A percentile compares a stretch with the other conserved stretches of the same genome.
Evolutionary conservation across 2,329 filamentous ascomycete species (phyloP).

Genomic region (Gremmenia infestans): DNA sequence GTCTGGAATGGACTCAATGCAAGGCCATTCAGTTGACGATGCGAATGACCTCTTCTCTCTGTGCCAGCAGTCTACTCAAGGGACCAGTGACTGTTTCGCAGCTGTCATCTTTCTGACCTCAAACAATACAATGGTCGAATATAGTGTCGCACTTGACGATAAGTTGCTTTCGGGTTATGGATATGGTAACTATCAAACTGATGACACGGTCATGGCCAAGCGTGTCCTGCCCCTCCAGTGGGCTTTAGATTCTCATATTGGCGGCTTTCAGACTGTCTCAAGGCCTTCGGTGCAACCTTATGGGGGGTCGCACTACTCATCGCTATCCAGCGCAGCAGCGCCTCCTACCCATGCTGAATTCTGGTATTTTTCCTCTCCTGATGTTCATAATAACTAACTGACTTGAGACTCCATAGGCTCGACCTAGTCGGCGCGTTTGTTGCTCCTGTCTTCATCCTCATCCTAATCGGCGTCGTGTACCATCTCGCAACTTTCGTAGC

Average conservation of each 20-base stretch:
- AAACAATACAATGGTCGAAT: constrained; percentile 24
- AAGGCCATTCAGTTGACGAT: constrained; percentile 10
- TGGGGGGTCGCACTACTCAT: constrained; percentile 14
- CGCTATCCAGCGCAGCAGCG: background rate
- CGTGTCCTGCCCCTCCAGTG: constrained; percentile 22
- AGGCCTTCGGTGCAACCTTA: constrained; percentile 19
- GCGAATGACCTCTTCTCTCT: constrained; percentile 20
- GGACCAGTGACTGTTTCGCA: constrained; percentile 23
- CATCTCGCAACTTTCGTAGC: constrained; percentile 25
- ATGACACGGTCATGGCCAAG: constrained; percentile 7
- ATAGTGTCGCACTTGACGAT: constrained; percentile 20
- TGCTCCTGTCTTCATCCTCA: constrained; percentile 24
- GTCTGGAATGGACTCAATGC: constrained; percentile 12
- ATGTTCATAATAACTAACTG: background rate
- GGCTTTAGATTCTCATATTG: constrained; percentile 20
- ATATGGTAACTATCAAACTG: constrained; percentile 10
- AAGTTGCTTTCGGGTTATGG: background rate
- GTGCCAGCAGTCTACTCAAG: constrained; percentile 19
- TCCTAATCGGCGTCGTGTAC: constrained; percentile 25
- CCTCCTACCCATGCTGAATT: background rate
- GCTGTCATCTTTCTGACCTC: constrained; percentile 21
- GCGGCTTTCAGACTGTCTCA: constrained; percentile 13
- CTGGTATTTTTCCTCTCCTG: constrained; percentile 2
- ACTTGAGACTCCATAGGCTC: constrained; percentile 11
- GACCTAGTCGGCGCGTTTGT: constrained; percentile 13